These are phyloP conservation scores for Clohesyomyces aquaticus DNA, from an alignment of 495 filamentous ascomycete species.

Conservation along the genomic window DNA sequence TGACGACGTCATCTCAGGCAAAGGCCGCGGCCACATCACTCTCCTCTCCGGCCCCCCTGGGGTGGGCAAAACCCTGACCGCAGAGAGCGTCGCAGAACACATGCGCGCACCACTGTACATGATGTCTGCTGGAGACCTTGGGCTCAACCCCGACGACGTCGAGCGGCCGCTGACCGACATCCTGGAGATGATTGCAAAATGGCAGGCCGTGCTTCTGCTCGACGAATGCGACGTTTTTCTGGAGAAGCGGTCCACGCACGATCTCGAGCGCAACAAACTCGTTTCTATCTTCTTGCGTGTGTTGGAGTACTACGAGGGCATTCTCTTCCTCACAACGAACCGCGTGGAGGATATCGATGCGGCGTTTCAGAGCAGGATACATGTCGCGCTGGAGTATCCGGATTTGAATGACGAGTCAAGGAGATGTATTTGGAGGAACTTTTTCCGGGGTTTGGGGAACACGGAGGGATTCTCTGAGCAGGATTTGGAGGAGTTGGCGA, in stretches of 20 bases:
- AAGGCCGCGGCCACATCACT: constrained; percentile 47
- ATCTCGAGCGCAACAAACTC: constrained; percentile 31
- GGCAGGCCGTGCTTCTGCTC: constrained; percentile 24
- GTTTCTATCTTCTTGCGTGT: constrained; percentile 30
- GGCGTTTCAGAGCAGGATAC: constrained; percentile 32
- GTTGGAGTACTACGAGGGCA: constrained; percentile 37
- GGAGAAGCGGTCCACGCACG: constrained; percentile 18
- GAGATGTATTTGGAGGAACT: constrained; percentile 28
- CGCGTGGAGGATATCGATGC: constrained; percentile 31
- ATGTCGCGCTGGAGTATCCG: constrained; percentile 26
- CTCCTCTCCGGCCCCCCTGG: constrained; percentile 48
- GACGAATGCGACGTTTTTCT: constrained; percentile 37
- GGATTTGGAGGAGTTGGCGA: constrained; percentile 27
- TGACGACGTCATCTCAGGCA: constrained; percentile 60
- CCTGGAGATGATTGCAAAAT: constrained; percentile 26
- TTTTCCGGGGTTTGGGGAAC: constrained; percentile 7
- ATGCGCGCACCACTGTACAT: constrained; percentile 28
- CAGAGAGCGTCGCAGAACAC: constrained; percentile 30
- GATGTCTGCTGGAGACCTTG: constrained; percentile 31
- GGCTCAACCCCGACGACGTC: constrained; percentile 20
- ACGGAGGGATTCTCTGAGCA: constrained; percentile 6
- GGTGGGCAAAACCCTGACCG: constrained; percentile 38
- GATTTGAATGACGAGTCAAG: constrained; percentile 17
- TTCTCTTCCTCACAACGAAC: constrained; percentile 38
- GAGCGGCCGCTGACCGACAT: constrained; percentile 23